These are phyloP conservation scores for Backusella psychrophila DNA, from an alignment of 192 early-diverging fungal genomes.

Conservation along the genomic window DNA sequence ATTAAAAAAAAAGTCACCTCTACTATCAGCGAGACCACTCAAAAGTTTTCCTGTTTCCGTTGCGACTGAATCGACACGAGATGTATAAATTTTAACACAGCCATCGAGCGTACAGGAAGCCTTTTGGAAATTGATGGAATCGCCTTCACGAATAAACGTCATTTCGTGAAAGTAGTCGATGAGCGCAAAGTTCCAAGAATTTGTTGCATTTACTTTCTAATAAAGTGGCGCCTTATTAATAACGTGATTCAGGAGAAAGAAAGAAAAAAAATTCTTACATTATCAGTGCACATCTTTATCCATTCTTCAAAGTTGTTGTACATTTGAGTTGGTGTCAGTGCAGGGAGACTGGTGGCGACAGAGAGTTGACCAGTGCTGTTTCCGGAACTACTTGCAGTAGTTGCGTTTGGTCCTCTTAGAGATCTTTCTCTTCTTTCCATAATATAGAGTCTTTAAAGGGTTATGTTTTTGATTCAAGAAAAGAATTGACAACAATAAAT, in stretches of 20 bases:
- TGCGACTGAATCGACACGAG: constrained; percentile 95
- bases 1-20: constrained; percentile 38
- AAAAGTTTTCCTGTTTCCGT: constrained; percentile 88
- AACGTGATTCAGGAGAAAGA: background rate
- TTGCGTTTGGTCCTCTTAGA: background rate
- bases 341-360: constrained; percentile 19
- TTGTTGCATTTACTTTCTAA: constrained; percentile 92
- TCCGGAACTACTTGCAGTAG: background rate
- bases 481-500: background rate
- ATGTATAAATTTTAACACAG: constrained; percentile 96
- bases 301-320: constrained; percentile 79
- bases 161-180: constrained; percentile 99
- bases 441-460: background rate
- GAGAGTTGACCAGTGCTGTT: background rate
- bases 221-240: background rate
- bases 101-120: constrained; percentile 97
- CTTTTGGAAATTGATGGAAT: constrained; percentile 98
- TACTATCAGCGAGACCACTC: constrained; percentile 77
- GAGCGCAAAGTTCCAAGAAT: constrained; percentile 96
- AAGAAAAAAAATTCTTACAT: constrained; percentile 47
- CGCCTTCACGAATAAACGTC: constrained; percentile 89
- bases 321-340: constrained; percentile 39
- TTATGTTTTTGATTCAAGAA: background rate
- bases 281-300: constrained; percentile 97
- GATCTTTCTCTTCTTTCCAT: constrained; percentile 7